Percentiles rank a stretch among this genome's conserved stretches.
Evolutionary conservation across 495 filamentous ascomycete species (phyloP).

Genomic region (Parathielavia appendiculata): DNA sequence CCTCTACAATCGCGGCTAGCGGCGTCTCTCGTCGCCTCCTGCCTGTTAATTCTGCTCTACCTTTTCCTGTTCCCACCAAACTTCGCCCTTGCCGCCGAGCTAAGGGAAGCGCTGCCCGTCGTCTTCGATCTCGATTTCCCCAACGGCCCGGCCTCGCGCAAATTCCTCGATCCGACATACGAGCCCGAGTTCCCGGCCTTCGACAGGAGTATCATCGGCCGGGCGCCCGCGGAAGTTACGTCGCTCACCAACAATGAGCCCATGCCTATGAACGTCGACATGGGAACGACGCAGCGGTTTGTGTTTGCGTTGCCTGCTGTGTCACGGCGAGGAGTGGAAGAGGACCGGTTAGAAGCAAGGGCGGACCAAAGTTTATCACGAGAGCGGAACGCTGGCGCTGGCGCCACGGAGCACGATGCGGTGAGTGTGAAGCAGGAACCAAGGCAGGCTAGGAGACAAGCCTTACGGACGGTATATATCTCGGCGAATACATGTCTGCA

Average conservation of each 20-base stretch:
- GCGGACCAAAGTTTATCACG: not conserved
- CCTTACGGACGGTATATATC: slow-evolving; percentile 58
- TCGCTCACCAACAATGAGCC: slow-evolving; percentile 62
- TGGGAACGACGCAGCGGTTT: slow-evolving; percentile 48
- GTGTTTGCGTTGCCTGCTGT: slow-evolving; percentile 26
- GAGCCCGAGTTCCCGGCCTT: slow-evolving; percentile 56
- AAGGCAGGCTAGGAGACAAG: slow-evolving; percentile 20
- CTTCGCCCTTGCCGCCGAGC: slow-evolving; percentile 56
- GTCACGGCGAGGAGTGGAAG: slow-evolving; percentile 16
- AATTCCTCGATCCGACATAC: slow-evolving; percentile 36
- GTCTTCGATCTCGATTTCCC: slow-evolving; percentile 39
- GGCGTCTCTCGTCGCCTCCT: slow-evolving; percentile 55
- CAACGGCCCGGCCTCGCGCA: slow-evolving; percentile 20
- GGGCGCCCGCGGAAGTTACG: slow-evolving; percentile 44
- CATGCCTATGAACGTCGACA: slow-evolving; percentile 46
- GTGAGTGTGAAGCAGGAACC: slow-evolving; percentile 14
- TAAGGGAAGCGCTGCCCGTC: slow-evolving; percentile 38
- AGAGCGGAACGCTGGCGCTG: slow-evolving; percentile 9
- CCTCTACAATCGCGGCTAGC: slow-evolving; percentile 64
- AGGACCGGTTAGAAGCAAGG: slow-evolving; percentile 21
- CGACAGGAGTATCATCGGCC: slow-evolving; percentile 58
- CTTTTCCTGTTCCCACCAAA: slow-evolving; percentile 49
- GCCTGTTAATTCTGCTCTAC: slow-evolving; percentile 52
- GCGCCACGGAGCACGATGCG: slow-evolving; percentile 14
- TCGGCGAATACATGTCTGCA: slow-evolving; percentile 77